Base-by-base conservation (phyloP, 305 asterid species). In the Nicotiana rustica region DNA sequence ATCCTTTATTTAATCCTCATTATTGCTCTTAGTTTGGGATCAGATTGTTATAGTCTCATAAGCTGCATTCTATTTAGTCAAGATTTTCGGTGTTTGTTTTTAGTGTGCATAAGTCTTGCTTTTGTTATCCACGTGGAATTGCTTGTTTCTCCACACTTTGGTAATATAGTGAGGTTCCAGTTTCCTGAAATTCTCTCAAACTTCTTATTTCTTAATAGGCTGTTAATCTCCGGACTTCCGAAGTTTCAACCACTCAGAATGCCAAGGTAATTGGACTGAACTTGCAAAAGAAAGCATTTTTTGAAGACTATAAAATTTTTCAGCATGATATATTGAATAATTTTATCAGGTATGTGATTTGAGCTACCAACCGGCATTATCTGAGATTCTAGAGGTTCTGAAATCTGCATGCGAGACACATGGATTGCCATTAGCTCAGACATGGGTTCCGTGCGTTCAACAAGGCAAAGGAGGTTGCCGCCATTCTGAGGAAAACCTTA, bases 381-480 rank as follows among this genome's bases (percentile, higher is more conserved):
- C 94, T 1, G 99, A 96, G 87, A 93, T 96, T 76, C 86, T 75
- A 4, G 88, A 96, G 57, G 95, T 93, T 78, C 76, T 96, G 85
- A 84, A 81, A 87, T 89, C 92, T 2, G 94, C 96, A n/a, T 95
- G 98, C 38, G 84, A 66, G 67, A 86, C 90, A 3, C 94, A 96
- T 57, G 85, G 89, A 55, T 82, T 96, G 84, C 99, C 98, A 2
- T 87, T 93, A 84, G 98, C 97, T 81, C 99, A 96, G 86, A 87
- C 97, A 13, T 96, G 99, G 99, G 92, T 92, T 79, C 88, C 95
- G 0, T 96, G 99, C 85, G 55, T 80, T 70, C 86, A 89, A 80
- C 99, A 93, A 85, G 97, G 98, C 19, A 92, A 88, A 84, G 90
- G 83, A 77, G 98, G 98, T 33, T 89, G 92, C 78, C 87, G 95